Base-by-base conservation (phyloP, 257 asterid genomes). In the Gentiana straminea region DNA sequence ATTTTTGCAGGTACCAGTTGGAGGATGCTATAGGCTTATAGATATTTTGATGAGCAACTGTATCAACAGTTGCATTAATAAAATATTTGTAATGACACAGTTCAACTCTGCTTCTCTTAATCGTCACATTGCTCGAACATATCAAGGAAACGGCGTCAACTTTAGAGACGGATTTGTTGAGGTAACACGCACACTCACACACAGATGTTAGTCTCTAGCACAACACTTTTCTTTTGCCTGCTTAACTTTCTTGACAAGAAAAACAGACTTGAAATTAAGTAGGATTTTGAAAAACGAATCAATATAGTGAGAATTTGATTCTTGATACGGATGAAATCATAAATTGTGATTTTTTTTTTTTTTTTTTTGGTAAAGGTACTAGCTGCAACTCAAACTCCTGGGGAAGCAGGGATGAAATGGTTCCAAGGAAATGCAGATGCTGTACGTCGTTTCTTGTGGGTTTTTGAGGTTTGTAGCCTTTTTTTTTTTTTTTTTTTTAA, bases 11-110 rank as follows among this genome's bases (percentile, higher is more conserved):
- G 96, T 91, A 59, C 94, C 98, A 0, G 78, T 91, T 49, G 98
- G 98, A 15, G 98, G 98, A 51, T 91, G 98, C 81, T 91, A 84
- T 64, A 81, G 84, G 71, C 81, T 91, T 54, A 86, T 91, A 9
- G 98, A 91, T 73, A 81, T 91, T 38, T 95, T 96, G 32, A 84
- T 91, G 98, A 91, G 98, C 84, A 91, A 91, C 72, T 91, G 98
- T 70, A 76, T 91, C 63, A 91, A 91, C 82, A 91, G 98, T 43
- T 89, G 92, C 63, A 87, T 91, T 57, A 82, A 82, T 77, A 91
- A 86, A 86, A 81, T 91, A 56, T 91, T 91, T 69, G 96, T 91
- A 74, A 81, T 91, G 57, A 91, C 98, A 8, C 98, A 91, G 64
- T 84, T 82, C 79, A 91, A 91, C 60, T 91, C 98, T 4, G 84